Evolutionary conservation across 768 basidiomycete genomes (phyloP).

Genomic region (Leucogyrophana mollusca): DNA sequence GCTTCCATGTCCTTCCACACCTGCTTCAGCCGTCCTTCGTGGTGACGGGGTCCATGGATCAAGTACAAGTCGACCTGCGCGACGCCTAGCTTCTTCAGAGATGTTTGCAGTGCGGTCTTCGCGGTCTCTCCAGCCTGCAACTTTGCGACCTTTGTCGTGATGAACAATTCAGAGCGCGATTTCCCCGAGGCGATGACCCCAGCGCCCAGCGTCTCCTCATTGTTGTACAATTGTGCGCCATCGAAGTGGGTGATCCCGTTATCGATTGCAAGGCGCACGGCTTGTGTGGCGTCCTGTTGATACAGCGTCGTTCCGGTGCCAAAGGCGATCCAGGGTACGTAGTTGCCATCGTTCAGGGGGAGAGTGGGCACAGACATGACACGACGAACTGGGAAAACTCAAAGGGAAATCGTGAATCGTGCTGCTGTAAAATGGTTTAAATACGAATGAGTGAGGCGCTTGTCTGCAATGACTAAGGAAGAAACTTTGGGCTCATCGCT

Average conservation of each 20-base stretch:
- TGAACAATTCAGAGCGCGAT: slow-evolving; percentile 37
- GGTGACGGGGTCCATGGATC: slow-evolving; percentile 36
- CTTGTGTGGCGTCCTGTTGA: slow-evolving; percentile 23
- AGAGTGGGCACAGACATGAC: slow-evolving; percentile 23
- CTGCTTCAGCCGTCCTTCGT: slow-evolving; percentile 24
- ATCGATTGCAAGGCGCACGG: slow-evolving; percentile 27
- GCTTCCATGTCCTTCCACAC: slow-evolving; percentile 45
- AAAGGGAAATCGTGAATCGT: no score
- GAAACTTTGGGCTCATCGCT: no score
- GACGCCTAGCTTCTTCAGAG: slow-evolving; percentile 39
- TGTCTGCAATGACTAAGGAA: no score
- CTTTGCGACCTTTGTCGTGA: slow-evolving; percentile 40
- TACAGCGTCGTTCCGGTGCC: slow-evolving; percentile 37
- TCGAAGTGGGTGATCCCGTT: slow-evolving; percentile 40
- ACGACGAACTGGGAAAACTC: no score
- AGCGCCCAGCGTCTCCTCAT: slow-evolving; percentile 36
- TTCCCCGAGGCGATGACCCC: slow-evolving; percentile 31
- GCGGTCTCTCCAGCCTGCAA: slow-evolving; percentile 32
- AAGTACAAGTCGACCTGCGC: slow-evolving; percentile 44
- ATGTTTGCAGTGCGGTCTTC: slow-evolving; percentile 33
- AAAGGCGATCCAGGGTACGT: slow-evolving; percentile 37
- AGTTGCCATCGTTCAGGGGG: slow-evolving; percentile 35
- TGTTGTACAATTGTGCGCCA: slow-evolving; percentile 36
- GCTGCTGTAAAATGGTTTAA: no score
- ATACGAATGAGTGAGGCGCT: no score